Evolutionary conservation across 352 stramenopile genomes (phyloP), one percentile per base, ranked within the genome.

Genomic region (Phytophthora syringae): DNA sequence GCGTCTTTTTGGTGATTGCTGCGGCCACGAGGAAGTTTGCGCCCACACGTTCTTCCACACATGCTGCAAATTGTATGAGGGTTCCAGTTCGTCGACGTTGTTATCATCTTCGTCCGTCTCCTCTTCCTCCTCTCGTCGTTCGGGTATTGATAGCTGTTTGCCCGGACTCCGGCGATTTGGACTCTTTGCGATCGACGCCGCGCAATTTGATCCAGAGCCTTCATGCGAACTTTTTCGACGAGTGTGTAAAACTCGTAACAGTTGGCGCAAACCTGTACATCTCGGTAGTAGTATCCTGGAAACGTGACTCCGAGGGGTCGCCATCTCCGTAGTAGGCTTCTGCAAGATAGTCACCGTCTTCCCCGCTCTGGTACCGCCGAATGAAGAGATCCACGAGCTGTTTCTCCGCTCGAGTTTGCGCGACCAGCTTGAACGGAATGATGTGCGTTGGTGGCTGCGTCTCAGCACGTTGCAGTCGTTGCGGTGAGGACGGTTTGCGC

Each of bases 171-270:
- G 55, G 11, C 44, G 64, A 21, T 30, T 64, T 60, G 58, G 59
- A 55, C 49, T 67, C 11, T 67, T 21, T 56, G 34, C 52, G 15
- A 20, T 42, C 22, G 13, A n/a, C 49, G 39, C 16, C 51, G 64
- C 0, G 71, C 72, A 0, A 94, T 58, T 49, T 87, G 77, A 36
- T 70, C 49, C 4, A 86, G 60, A 20, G 87, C 74, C 56, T 89
- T 77, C 79, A 91, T 90, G 13, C 87, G 82, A 9, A 91, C 84
- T 22, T 79, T 68, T 53, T 94, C 87, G 11, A 95, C 67, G 12
- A 95, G 74, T 27, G 70, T 89, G 62, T 95, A 95, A 42, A 95
- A 79, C 34, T 76, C 74, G 54, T 90, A 95, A 70, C 87, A 95
- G 52, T 93, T 88, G 16, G 39, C 55, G 37, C 87, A 95, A 2